Percentiles rank a stretch among this genome's conserved stretches.
These are phyloP conservation scores for Vaccinium macrocarpon DNA, from an alignment of 148 eudicot genomes.

Conservation along the genomic window DNA sequence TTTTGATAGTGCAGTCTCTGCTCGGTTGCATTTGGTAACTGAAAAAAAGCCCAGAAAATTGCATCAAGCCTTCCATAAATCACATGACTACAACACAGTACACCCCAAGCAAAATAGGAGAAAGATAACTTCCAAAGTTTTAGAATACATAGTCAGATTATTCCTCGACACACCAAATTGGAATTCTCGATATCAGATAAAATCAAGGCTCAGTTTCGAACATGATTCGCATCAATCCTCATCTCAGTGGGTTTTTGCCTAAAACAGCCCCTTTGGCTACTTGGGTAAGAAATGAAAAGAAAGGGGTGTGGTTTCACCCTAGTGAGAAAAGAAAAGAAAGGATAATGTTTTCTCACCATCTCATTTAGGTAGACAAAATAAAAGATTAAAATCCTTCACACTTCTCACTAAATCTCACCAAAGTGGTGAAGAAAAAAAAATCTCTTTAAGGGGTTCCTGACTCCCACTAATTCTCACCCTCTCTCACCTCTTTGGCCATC, in stretches of 20 bases:
- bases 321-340: too few species aligned
- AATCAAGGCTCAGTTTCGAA: background rate
- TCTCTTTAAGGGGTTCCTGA: too few species aligned
- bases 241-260: background rate
- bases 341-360: too few species aligned
- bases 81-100: background rate
- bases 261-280: too few species aligned
- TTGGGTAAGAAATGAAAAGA: too few species aligned
- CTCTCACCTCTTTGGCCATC: too few species aligned
- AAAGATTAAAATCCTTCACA: too few species aligned
- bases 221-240: background rate
- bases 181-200: background rate
- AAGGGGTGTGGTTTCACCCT: too few species aligned
- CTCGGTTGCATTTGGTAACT: constrained; percentile 85
- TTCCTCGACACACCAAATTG: background rate
- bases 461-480: too few species aligned
- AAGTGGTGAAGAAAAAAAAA: too few species aligned
- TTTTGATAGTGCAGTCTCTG: constrained; percentile 58
- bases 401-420: too few species aligned
- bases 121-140: background rate
- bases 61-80: constrained; percentile 12
- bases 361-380: too few species aligned
- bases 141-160: background rate
- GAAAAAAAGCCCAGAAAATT: constrained; percentile 21
- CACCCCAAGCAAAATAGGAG: background rate